phyloP scores from a whole-genome alignment of 1,284 basidiomycete species.

The Ceratobasidium sp. region DNA sequence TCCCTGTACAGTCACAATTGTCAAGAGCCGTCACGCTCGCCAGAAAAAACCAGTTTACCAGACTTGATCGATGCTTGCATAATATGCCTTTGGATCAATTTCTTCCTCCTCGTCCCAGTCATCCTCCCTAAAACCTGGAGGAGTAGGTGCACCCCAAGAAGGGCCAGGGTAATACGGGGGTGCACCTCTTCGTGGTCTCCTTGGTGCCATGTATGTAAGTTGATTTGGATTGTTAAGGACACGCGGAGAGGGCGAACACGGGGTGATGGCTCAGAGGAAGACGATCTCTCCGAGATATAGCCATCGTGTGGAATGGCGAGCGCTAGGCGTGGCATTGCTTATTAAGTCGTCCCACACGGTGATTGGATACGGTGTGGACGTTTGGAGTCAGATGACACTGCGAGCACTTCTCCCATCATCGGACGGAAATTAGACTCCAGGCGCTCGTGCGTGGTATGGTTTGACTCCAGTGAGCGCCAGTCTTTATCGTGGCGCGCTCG shows the following conservation, averaged over 20 bases:
- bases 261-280: neutral
- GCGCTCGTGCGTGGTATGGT: too few relatives aligned
- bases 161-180: neutral
- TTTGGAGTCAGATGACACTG: too few relatives aligned
- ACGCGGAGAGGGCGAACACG: too few relatives aligned
- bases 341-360: neutral
- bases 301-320: neutral
- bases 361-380: neutral
- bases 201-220: neutral
- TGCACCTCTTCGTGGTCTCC: neutral
- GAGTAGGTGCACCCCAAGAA: too few relatives aligned
- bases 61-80: constrained; percentile 29
- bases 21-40: neutral
- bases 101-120: constrained; percentile 8
- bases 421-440: too few relatives aligned
- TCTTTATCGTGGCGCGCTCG: too few relatives aligned
- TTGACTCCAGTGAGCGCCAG: too few relatives aligned
- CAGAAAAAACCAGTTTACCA: neutral
- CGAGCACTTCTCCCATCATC: too few relatives aligned
- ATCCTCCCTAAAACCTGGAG: neutral
- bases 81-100: constrained; percentile 33
- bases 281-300: neutral
- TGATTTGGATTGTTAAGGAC: too few relatives aligned
- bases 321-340: too few relatives aligned
- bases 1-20: constrained; percentile 1